Evolutionary conservation across 2,329 filamentous ascomycete genomes (phyloP), one percentile per base, ranked within the genome.

Genomic region (Ophiocordyceps sinensis): DNA sequence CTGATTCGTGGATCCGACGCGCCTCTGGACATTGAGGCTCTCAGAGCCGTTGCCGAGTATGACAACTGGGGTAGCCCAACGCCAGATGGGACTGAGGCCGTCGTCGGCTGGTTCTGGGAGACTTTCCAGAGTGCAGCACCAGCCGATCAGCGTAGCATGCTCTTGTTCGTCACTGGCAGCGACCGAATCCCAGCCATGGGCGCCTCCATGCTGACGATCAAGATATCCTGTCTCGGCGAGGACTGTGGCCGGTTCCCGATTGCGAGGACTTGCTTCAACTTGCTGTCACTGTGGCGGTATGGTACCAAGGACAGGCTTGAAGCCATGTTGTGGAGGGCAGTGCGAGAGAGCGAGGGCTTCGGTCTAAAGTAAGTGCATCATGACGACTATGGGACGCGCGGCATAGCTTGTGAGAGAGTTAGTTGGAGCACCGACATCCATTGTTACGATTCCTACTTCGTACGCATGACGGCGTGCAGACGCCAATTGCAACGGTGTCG

Each of bases 341-440:
- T 94, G n/a, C 68, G 77, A 48, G 86, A 88, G 60, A 93, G 87
- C 53, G 86, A 94, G 58, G 88, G 88, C 3, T 95, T 95, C 70
- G 87, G 87, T 28, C 68, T 95, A 58, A 91, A 88, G 58, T 89
- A 36, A 19, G 56, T 6, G 67, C 28, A 36, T 21, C 21, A 36
- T 48, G 39, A 52, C 23, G 48, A 51, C 37, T 10, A 43, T 41
- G 40, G 52, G 29, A 19, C 19, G 49, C 49, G 11, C 21, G 10
- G 37, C 26, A 41, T 38, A 34, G 28, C 29, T 41, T 28, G 34
- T 29, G 23, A 26, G 23, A 29, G 23, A 26, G 23, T 26, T 26
- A 36, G 19, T 34, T 41, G 19, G 26, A 12, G 11, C 10, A 38
- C 5, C 23, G 23, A 9, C 6, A 26, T 19, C 23, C 9, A 26